phyloP scores from a whole-genome alignment of 441 rosid genomes.

The Viola pubescens region DNA sequence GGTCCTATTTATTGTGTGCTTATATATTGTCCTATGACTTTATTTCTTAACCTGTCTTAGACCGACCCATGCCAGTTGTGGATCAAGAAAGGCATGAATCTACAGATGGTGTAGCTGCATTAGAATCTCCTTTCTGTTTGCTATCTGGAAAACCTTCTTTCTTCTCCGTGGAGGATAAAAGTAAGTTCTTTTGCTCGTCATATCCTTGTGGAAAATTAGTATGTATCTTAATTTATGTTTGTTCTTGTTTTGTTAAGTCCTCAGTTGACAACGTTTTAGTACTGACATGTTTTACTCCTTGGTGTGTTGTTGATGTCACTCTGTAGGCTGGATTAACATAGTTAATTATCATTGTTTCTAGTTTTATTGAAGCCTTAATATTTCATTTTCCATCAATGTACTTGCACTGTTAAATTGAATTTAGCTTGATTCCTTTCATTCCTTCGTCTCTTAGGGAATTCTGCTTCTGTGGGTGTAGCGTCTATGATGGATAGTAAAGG shows the following conservation, averaged over 20 bases:
- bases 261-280: no score
- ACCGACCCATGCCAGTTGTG: slow-evolving; percentile 30
- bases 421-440: slow-evolving; percentile 21
- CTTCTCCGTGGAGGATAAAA: slow-evolving; percentile 29
- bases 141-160: slow-evolving; percentile 23
- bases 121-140: slow-evolving; percentile 21
- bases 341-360: not conserved
- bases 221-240: slow-evolving; percentile 3
- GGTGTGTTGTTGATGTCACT: no score
- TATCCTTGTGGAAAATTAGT: not conserved
- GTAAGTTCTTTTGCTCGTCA: slow-evolving; percentile 24
- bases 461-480: slow-evolving; percentile 18
- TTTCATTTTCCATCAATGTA: not conserved
- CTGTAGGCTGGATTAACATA: no score
- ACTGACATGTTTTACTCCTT: no score
- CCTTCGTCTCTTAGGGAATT: slow-evolving; percentile 29
- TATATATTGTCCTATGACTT: slow-evolving; percentile 5
- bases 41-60: slow-evolving; percentile 38
- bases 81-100: slow-evolving; percentile 29
- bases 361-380: not conserved
- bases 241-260: not conserved
- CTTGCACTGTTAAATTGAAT: not conserved
- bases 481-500: slow-evolving; percentile 29
- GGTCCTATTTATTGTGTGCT: slow-evolving; percentile 5
- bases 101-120: slow-evolving; percentile 20